Evolutionary conservation across 768 basidiomycete species (phyloP).

Genomic region (Lyophyllum shimeji): DNA sequence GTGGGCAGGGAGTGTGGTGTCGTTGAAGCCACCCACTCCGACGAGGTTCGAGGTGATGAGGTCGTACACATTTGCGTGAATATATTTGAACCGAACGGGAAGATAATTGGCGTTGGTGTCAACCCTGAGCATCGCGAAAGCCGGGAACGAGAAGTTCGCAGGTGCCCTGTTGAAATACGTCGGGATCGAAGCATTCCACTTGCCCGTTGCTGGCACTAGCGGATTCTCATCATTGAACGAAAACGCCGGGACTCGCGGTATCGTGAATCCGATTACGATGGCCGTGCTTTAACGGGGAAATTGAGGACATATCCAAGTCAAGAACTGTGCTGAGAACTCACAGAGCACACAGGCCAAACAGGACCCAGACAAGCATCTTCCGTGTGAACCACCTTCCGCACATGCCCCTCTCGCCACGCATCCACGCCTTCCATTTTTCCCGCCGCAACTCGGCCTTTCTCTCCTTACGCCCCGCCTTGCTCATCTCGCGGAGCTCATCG

Average conservation of each 20-base stretch:
- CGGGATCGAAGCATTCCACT: conserved; percentile 55
- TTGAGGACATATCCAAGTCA: not conserved
- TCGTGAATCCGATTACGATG: conserved; percentile 70
- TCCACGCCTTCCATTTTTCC: conserved; percentile 73
- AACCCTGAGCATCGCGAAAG: conserved; percentile 69
- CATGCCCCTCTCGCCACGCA: conserved; percentile 74
- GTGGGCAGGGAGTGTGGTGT: conserved; percentile 65
- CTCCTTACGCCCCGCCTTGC: conserved; percentile 67
- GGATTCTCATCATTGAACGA: conserved; percentile 59
- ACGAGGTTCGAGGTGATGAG: conserved; percentile 63
- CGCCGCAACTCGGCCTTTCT: conserved; percentile 50
- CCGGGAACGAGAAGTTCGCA: conserved; percentile 90
- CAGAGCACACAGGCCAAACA: conserved; percentile 61
- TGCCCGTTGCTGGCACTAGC: conserved; percentile 56
- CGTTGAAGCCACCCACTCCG: conserved; percentile 62
- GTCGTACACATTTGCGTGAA: conserved; percentile 72
- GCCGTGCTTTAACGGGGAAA: conserved; percentile 46
- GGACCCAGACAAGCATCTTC: conserved; percentile 64
- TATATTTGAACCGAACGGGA: conserved; percentile 68
- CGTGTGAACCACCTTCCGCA: conserved; percentile 81
- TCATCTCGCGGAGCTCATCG: conserved; percentile 75
- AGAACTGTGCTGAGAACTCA: conserved; percentile 30
- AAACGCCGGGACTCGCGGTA: conserved; percentile 81
- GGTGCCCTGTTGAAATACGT: conserved; percentile 72
- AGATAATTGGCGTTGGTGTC: conserved; percentile 76